Evolutionary conservation across 257 asterid genomes (phyloP).

Genomic region (Lantana camara): DNA sequence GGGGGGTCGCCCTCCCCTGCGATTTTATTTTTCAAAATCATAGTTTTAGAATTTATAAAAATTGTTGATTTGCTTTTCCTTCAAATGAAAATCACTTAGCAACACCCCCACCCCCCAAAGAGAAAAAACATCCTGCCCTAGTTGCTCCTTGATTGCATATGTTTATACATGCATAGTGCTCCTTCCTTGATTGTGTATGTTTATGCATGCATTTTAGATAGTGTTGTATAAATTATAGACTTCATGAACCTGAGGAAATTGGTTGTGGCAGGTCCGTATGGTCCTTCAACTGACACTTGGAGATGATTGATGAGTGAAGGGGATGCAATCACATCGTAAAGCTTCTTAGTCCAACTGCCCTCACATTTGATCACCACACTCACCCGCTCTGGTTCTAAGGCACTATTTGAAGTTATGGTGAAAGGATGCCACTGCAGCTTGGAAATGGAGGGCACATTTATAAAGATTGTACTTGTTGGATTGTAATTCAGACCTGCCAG

Average conservation of each 20-base stretch:
- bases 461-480: conserved; percentile 64
- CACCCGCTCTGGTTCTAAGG: conserved; percentile 53
- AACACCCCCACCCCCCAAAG: too few relatives aligned
- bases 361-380: conserved; percentile 62
- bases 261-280: conserved; percentile 70
- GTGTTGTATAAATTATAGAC: too few relatives aligned
- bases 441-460: conserved; percentile 62
- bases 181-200: too few relatives aligned
- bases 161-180: too few relatives aligned
- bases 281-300: conserved; percentile 64
- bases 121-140: too few relatives aligned
- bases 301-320: conserved; percentile 53
- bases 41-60: too few relatives aligned
- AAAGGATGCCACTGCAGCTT: conserved; percentile 86
- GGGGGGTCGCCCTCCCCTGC: too few relatives aligned
- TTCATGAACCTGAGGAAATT: conserved; percentile 49
- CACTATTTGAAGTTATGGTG: conserved; percentile 57
- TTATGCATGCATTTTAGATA: too few relatives aligned
- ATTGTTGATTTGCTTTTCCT: too few relatives aligned
- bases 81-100: too few relatives aligned
- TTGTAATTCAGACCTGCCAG: conserved; percentile 45
- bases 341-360: conserved; percentile 70
- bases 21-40: too few relatives aligned
- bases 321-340: conserved; percentile 48
- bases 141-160: too few relatives aligned